These are phyloP conservation scores for Heracleum sosnowskyi DNA, from an alignment of 129 eudicot genomes.

Conservation along the genomic window DNA sequence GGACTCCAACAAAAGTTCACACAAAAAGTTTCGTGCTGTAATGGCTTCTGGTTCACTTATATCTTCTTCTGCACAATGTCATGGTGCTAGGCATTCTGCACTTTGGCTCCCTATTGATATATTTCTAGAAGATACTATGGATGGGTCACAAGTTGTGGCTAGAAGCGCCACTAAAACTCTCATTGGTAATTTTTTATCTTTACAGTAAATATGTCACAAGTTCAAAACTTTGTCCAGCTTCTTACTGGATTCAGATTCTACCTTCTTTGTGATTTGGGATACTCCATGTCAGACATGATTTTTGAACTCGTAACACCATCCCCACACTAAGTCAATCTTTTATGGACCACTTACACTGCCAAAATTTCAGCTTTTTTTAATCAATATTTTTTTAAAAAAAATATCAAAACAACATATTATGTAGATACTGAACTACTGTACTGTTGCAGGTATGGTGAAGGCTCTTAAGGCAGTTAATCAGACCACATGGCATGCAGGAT, in stretches of 20 bases:
- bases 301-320: background rate
- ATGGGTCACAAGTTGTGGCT: conserved; percentile 59
- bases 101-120: conserved; percentile 92
- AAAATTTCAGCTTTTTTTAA: background rate
- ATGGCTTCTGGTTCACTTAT: conserved; percentile 53
- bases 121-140: conserved; percentile 88
- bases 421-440: conserved; percentile 7
- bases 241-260: background rate
- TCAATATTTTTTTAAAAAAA: background rate
- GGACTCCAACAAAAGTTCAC: conserved; percentile 40
- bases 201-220: background rate
- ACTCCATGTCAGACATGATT: background rate
- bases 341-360: background rate
- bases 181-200: conserved; percentile 33
- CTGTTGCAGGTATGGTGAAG: conserved; percentile 63
- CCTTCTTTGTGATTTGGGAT: background rate
- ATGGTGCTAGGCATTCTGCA: conserved; percentile 54
- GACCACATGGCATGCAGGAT: conserved; percentile 89
- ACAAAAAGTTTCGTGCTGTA: conserved; percentile 60
- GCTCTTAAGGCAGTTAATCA: conserved; percentile 78
- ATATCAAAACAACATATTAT: background rate
- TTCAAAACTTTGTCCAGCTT: background rate
- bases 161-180: conserved; percentile 84
- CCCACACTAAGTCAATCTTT: background rate
- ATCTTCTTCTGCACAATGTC: conserved; percentile 54